Evolutionary conservation across 306 rosid species (phyloP).

Genomic region (Sphenostylis stenocarpa): DNA sequence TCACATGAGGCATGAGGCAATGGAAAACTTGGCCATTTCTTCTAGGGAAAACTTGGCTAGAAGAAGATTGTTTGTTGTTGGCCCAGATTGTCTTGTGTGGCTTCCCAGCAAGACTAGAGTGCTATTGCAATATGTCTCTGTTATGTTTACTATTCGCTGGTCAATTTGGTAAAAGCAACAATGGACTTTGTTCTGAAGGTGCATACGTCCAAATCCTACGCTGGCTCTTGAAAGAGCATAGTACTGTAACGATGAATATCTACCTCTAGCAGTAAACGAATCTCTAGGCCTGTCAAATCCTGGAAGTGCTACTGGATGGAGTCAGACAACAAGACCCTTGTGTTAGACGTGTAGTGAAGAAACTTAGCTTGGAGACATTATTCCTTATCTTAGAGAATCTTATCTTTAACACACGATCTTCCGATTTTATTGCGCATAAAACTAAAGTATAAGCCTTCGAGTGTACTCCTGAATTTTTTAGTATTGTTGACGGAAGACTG

Average conservation of each 20-base stretch:
- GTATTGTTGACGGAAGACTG: background rate
- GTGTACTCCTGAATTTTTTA: background rate
- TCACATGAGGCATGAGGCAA: background rate
- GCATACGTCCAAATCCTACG: background rate
- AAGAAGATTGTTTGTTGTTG: background rate
- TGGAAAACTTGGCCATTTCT: background rate
- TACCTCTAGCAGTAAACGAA: background rate
- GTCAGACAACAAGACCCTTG: background rate
- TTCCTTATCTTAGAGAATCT: slow-evolving; percentile 11
- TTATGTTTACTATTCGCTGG: background rate
- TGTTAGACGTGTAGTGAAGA: background rate
- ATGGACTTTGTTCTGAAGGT: background rate
- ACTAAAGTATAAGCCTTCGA: background rate
- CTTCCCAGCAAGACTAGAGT: background rate
- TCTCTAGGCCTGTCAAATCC: background rate
- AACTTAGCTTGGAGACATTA: background rate
- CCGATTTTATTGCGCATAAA: background rate
- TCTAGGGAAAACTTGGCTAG: background rate
- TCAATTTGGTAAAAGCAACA: background rate
- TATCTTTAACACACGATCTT: background rate
- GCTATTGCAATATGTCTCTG: background rate
- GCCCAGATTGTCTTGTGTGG: background rate
- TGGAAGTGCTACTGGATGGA: slow-evolving; percentile 6
- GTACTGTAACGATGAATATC: background rate
- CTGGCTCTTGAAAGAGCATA: background rate